Evolutionary conservation across 352 stramenopile species (phyloP).

Genomic region (Phytophthora pluvialis): DNA sequence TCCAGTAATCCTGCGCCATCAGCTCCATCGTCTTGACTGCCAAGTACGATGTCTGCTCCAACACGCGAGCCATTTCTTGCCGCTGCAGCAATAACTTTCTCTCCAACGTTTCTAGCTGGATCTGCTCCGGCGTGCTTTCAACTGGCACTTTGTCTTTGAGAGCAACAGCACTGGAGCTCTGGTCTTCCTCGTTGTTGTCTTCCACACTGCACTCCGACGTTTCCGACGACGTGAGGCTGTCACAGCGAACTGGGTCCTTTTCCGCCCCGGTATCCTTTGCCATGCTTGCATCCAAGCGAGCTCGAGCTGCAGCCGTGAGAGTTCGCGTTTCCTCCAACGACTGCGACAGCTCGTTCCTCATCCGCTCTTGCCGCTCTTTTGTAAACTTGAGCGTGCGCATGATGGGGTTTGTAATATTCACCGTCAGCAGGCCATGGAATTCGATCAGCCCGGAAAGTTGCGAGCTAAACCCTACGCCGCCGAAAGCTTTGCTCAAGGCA

Average conservation of each 20-base stretch:
- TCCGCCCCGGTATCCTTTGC: slow-evolving; percentile 4
- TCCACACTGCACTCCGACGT: slow-evolving; percentile 19
- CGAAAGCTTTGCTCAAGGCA: slow-evolving; percentile 13
- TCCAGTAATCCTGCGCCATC: slow-evolving; percentile 59
- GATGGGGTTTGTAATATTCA: slow-evolving; percentile 58
- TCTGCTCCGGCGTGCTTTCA: slow-evolving; percentile 22
- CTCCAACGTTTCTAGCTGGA: slow-evolving; percentile 36
- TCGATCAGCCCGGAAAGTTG: slow-evolving; percentile 37
- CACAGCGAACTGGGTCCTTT: slow-evolving; percentile 11
- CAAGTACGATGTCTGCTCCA: slow-evolving; percentile 46
- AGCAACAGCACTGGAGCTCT: background rate
- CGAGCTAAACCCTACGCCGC: slow-evolving; percentile 5
- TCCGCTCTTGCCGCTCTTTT: slow-evolving; percentile 51
- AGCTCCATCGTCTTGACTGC: slow-evolving; percentile 66
- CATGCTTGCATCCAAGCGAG: slow-evolving; percentile 5
- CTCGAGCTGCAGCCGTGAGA: slow-evolving; percentile 28
- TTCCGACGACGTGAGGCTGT: slow-evolving; percentile 32
- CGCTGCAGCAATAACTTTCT: slow-evolving; percentile 38
- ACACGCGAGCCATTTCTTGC: slow-evolving; percentile 40
- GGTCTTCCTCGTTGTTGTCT: slow-evolving; percentile 26
- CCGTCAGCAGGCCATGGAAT: slow-evolving; percentile 46
- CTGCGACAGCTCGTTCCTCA: slow-evolving; percentile 47
- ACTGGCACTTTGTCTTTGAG: slow-evolving; percentile 21
- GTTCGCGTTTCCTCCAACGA: slow-evolving; percentile 42
- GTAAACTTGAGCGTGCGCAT: slow-evolving; percentile 60